Base-by-base conservation (phyloP, 2,329 filamentous ascomycete species). In the Diaporthe humulicola region DNA sequence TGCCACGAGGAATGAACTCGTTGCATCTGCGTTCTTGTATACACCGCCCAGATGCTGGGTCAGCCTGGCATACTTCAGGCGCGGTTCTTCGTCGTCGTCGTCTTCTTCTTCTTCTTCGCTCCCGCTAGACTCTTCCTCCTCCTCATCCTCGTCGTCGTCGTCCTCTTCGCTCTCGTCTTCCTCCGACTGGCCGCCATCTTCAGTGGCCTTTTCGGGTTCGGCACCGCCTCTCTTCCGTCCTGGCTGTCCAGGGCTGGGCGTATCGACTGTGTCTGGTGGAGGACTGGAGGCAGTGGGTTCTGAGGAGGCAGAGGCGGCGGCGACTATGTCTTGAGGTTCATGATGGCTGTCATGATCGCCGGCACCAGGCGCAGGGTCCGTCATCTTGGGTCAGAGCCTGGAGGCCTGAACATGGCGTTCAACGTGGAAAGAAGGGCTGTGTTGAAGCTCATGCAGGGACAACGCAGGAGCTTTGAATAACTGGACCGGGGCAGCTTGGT, bases 1-100 rank as follows among this genome's bases (percentile, higher is more conserved):
- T 54, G 94, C 94, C 67, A 98, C 95, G 67, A 97, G 86, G 82
- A 98, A 98, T 12, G 94, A 88, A 84, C 96, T 98, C 36, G 96
- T 98, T 79, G 95, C 95, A 89, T 99, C 97, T 79, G 95, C 96
- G 86, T 98, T 98, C 74, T 95, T 93, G 86, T 99, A 99, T 45
- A 98, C 90, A 57, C 93, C 87, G 36, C 90, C 91, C 76, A 99
- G 86, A 80, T 93, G 93, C 76, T 92, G 93, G 10, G 97, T 98
- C 78, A 98, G 86, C 66, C 95, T 93, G 69, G 93, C 93, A 83
- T 98, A 98, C 85, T 99, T 99, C 79, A 99, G 90, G 81, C 93
- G 93, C 38, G 97, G 97, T 84, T 98, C 96, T 25, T 98, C 96
- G 8, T 98, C 96, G 4, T 97, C 95, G 0, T 96, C 95, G 0